phyloP scores from a whole-genome alignment of 1,284 basidiomycete species.

The Heliocybe sulcata region DNA sequence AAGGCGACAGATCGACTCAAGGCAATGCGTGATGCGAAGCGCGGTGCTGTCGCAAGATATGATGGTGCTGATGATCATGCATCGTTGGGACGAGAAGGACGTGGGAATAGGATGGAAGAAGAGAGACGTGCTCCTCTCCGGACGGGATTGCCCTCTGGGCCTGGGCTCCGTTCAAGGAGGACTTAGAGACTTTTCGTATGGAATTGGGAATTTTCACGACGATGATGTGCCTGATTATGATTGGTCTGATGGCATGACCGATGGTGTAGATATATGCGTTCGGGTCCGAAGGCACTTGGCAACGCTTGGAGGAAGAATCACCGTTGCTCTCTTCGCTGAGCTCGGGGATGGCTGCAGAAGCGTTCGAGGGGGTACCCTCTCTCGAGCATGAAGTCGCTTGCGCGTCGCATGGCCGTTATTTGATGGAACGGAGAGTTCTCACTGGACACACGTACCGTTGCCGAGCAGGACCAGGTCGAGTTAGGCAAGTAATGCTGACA shows the following conservation, averaged over 20 bases:
- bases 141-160: slow-evolving; percentile 22
- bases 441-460: too few relatives aligned
- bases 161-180: slow-evolving; percentile 6
- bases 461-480: too few relatives aligned
- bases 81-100: not conserved
- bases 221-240: not conserved
- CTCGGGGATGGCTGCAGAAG: not conserved
- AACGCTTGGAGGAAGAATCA: too few relatives aligned
- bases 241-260: not conserved
- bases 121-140: slow-evolving; percentile 4
- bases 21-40: slow-evolving; percentile 47
- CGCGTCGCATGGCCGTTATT: not conserved
- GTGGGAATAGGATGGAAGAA: not conserved
- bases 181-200: not conserved
- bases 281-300: not conserved
- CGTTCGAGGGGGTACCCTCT: not conserved
- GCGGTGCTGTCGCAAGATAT: slow-evolving; percentile 15
- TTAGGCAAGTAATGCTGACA: too few relatives aligned
- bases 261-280: not conserved
- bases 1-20: slow-evolving; percentile 42
- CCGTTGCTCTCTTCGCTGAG: too few relatives aligned
- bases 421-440: not conserved
- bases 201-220: not conserved
- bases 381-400: not conserved
- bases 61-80: not conserved